Evolutionary conservation across 352 stramenopile genomes (phyloP).

Genomic region (Phytophthora sp.): DNA sequence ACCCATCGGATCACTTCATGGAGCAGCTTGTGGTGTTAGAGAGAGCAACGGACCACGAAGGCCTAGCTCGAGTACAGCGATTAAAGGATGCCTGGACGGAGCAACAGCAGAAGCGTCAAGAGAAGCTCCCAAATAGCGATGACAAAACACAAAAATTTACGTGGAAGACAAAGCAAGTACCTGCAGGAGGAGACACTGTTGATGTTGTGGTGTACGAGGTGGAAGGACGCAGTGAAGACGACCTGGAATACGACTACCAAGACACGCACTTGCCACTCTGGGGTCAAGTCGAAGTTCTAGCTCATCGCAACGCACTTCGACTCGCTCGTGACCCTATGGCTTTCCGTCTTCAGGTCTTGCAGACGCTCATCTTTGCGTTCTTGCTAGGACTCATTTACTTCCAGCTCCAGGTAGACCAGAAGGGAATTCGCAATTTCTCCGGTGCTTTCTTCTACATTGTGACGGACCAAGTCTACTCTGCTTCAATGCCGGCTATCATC

Average conservation of each 20-base stretch:
- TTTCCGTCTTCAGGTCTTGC: constrained; percentile 30
- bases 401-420: constrained; percentile 43
- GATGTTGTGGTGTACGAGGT: constrained; percentile 34
- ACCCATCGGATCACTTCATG: constrained; percentile 58
- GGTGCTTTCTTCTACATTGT: constrained; percentile 56
- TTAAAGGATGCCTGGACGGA: constrained; percentile 35
- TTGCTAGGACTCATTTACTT: constrained; percentile 53
- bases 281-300: constrained; percentile 42
- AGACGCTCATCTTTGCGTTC: constrained; percentile 44
- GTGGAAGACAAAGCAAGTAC: constrained; percentile 1
- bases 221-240: constrained; percentile 15
- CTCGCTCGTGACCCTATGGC: constrained; percentile 36
- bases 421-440: constrained; percentile 44
- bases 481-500: constrained; percentile 44
- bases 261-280: constrained; percentile 17
- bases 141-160: neutral
- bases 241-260: constrained; percentile 8
- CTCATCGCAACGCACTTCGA: constrained; percentile 40
- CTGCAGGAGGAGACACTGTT: constrained; percentile 2
- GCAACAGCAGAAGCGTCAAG: constrained; percentile 7
- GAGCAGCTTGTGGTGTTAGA: constrained; percentile 52
- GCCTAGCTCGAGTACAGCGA: constrained; percentile 31
- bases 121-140: neutral
- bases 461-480: constrained; percentile 44
- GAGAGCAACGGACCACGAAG: constrained; percentile 31